Base-by-base conservation (phyloP, 2,329 filamentous ascomycete genomes). In the Orbilia oligospora region DNA sequence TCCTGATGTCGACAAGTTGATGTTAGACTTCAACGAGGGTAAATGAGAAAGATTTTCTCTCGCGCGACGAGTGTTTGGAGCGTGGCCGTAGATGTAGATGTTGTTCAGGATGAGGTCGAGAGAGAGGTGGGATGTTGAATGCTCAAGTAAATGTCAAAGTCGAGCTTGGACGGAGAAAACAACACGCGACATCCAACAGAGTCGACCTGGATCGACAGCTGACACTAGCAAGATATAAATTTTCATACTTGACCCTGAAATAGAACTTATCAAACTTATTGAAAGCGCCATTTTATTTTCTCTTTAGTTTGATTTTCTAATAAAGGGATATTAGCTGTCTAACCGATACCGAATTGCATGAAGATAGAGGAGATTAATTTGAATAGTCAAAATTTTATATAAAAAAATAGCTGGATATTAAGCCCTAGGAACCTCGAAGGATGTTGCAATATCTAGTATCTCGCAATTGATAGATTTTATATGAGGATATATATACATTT, bases 101-200 rank as follows among this genome's bases (percentile, higher is more conserved):
- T 27, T 3, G 16, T 51, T 51, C 22, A 53, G 10, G 56, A 27
- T 61, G 56, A 61, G 27, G 24, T 49, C 27, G 48, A 49, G 49
- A 49, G 49, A 44, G 24, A 44, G 58, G 58, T 33, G 27, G 53
- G 49, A 51, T 61, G 49, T 71, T 33, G 24, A 22, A 36, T 53
- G 51, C 67, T 20, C 24, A 22, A 24, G 66, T 58, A 46, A 65
- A 48, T 36, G 51, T 56, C 65, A 51, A 51, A 41, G 36, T 30
- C 46, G 18, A 33, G 64, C 56, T 30, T 69, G 18, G 30, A 46
- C 20, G 18, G 10, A 22, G n/a, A 48, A 71, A 76, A 76, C 73
- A 77, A 77, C 73, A 77, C 73, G 73, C 73, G 73, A 77, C 73
- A 61, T 77, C 58, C 73, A 77, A 77, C 73, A 63, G 36, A 38